Evolutionary conservation across 805 yeast genomes (phyloP).

Genomic region (Naumovozyma dairenensis): DNA sequence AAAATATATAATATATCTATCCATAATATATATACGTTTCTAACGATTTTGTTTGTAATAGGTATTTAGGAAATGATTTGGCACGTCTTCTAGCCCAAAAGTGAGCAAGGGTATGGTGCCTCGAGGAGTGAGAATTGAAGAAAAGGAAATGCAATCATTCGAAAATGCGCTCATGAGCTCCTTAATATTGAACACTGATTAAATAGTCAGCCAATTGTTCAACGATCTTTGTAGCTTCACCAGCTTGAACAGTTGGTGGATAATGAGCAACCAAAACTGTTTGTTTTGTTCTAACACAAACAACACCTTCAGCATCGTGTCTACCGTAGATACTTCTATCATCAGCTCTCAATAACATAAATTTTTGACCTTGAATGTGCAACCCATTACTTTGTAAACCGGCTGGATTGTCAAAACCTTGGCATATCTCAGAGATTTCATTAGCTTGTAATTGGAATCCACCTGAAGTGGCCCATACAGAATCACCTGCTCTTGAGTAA

Average conservation of each 20-base stretch:
- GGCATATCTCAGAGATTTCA: slow-evolving; percentile 66
- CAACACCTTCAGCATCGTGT: slow-evolving; percentile 76
- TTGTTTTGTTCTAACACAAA: slow-evolving; percentile 89
- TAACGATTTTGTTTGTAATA: too few relatives aligned
- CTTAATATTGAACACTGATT: slow-evolving; percentile 73
- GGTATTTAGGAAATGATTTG: too few relatives aligned
- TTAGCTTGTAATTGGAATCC: slow-evolving; percentile 51
- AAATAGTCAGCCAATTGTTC: slow-evolving; percentile 94
- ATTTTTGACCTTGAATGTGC: slow-evolving; percentile 76
- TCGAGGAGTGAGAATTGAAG: too few relatives aligned
- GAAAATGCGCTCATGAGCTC: neutral
- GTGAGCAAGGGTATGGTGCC: too few relatives aligned
- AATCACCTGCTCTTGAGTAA: slow-evolving; percentile 89
- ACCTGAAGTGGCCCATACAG: slow-evolving; percentile 84
- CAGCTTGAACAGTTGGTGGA: slow-evolving; percentile 82
- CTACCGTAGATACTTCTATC: slow-evolving; percentile 92
- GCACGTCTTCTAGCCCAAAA: too few relatives aligned
- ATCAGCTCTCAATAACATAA: slow-evolving; percentile 81
- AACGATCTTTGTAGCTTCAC: slow-evolving; percentile 89
- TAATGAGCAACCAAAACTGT: slow-evolving; percentile 91
- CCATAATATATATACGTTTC: too few relatives aligned
- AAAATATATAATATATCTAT: too few relatives aligned
- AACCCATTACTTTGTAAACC: slow-evolving; percentile 78
- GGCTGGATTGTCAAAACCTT: slow-evolving; percentile 72
- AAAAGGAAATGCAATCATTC: too few relatives aligned